phyloP scores from a whole-genome alignment of 495 filamentous ascomycete species.

The Xylaria scruposa region DNA sequence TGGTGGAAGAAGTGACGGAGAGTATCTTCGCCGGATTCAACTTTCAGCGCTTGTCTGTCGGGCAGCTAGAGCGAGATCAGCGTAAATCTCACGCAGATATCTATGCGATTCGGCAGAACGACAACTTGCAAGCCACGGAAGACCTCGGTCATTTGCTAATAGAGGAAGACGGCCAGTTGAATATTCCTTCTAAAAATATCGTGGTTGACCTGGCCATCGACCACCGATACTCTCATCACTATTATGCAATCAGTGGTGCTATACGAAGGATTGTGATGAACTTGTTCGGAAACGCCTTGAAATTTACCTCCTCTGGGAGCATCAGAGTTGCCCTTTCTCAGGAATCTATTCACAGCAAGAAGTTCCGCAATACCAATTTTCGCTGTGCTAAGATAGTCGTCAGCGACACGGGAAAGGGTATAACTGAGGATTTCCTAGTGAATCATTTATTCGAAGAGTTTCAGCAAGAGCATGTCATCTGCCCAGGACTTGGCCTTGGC shows the following conservation, averaged over 20 bases:
- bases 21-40: slow-evolving; percentile 61
- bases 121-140: slow-evolving; percentile 20
- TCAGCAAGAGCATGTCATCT: slow-evolving; percentile 68
- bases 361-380: slow-evolving; percentile 33
- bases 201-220: slow-evolving; percentile 71
- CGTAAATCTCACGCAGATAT: slow-evolving; percentile 18
- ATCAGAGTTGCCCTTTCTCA: slow-evolving; percentile 66
- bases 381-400: slow-evolving; percentile 55
- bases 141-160: slow-evolving; percentile 13
- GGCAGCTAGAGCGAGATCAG: slow-evolving; percentile 25
- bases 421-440: slow-evolving; percentile 69
- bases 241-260: slow-evolving; percentile 72
- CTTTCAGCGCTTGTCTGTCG: slow-evolving; percentile 39
- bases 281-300: slow-evolving; percentile 78
- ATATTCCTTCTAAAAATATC: slow-evolving; percentile 41
- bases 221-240: slow-evolving; percentile 61
- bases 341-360: slow-evolving; percentile 41
- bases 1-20: slow-evolving; percentile 65
- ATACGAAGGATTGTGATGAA: slow-evolving; percentile 80
- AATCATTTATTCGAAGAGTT: slow-evolving; percentile 71
- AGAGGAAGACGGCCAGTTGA: not conserved
- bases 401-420: slow-evolving; percentile 70
- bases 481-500: slow-evolving; percentile 72
- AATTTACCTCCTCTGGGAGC: slow-evolving; percentile 72
- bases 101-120: slow-evolving; percentile 19